Evolutionary conservation across 371 early-diverging fungal species (phyloP), one percentile per base, ranked within the genome.

Genomic region (Mucor irregularis): DNA sequence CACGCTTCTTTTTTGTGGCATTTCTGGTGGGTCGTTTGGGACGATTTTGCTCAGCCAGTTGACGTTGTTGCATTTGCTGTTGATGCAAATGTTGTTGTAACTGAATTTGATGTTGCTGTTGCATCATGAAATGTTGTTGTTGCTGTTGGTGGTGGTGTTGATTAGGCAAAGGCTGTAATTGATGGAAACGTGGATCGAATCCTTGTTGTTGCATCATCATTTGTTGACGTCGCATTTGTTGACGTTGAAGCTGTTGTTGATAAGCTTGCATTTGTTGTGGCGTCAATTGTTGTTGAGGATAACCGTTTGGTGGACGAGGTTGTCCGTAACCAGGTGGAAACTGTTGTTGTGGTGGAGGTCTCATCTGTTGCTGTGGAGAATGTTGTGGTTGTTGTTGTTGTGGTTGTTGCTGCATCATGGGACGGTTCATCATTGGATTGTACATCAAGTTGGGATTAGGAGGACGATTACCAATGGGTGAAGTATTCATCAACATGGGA

Each of bases 21-120:
- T 64, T 68, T 26, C 78, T 58, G 11, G 59, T 44, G 10, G 77
- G 61, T 31, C 73, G 60, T 33, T 69, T 63, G 5, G 73, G 71
- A 24, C 66, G 53, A 11, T 53, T 21, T 40, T 40, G 17, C 17
- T 40, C 57, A n/a, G 68, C 34, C 21, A 67, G 37, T 7, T 50
- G 50, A 14, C 57, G 54, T 13, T 56, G 67, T 13, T 57, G 49
- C 13, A 61, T 52, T n/a, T 58, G 60, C 66, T 76, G 66, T 62
- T 66, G 62, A 24, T 46, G 61, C 39, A 54, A 57, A 31, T 57
- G 62, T 16, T 44, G 72, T 29, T 47, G 72, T 44, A 30, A 58
- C 19, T 59, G 68, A 16, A 49, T 48, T 38, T 58, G 59, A 2
- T 53, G 53, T 5, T 60, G 56, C 2, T 76, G 66, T 65, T 58